These are phyloP conservation scores for Exophiala dermatitidis DNA, from an alignment of 2,329 filamentous ascomycete genomes.

Conservation along the genomic window DNA sequence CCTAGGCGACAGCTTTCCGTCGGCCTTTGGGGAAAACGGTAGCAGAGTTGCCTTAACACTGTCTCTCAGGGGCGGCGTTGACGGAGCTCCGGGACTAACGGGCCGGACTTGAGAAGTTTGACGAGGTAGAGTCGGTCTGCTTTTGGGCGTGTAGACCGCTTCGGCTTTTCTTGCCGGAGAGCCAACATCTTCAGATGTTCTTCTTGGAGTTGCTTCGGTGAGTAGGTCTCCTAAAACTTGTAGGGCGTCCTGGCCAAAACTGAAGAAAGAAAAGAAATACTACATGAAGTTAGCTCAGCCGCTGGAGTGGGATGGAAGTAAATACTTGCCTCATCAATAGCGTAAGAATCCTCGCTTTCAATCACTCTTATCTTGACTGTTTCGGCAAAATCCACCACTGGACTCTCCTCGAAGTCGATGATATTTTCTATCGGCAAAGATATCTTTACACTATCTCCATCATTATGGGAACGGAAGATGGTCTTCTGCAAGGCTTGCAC, in stretches of 20 bases:
- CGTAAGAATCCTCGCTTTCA: slow-evolving; percentile 88
- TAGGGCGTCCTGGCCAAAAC: slow-evolving; percentile 73
- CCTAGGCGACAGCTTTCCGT: slow-evolving; percentile 42
- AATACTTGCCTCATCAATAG: slow-evolving; percentile 78
- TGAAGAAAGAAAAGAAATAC: slow-evolving; percentile 97
- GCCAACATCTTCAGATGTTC: slow-evolving; percentile 32
- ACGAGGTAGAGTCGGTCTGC: slow-evolving; percentile 1
- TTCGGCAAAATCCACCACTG: slow-evolving; percentile 84
- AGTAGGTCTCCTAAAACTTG: slow-evolving; percentile 67
- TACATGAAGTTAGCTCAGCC: slow-evolving; percentile 32
- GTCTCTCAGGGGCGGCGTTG: slow-evolving; percentile 40
- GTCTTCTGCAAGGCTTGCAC: slow-evolving; percentile 88
- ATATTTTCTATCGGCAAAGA: slow-evolving; percentile 82
- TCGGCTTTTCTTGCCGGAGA: slow-evolving; percentile 23
- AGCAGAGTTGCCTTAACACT: slow-evolving; percentile 56
- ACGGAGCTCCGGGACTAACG: slow-evolving; percentile 13
- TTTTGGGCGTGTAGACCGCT: slow-evolving; percentile 1
- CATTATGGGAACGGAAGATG: slow-evolving; percentile 91
- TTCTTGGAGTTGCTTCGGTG: slow-evolving; percentile 52
- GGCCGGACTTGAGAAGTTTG: slow-evolving; percentile 13
- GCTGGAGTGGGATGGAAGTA: not conserved
- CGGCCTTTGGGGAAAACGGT: slow-evolving; percentile 43
- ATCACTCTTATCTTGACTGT: slow-evolving; percentile 90
- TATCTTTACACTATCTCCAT: slow-evolving; percentile 95
- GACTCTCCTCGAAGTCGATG: slow-evolving; percentile 85